phyloP scores from a whole-genome alignment of 208 protist species.

The Polymyxa betae region DNA sequence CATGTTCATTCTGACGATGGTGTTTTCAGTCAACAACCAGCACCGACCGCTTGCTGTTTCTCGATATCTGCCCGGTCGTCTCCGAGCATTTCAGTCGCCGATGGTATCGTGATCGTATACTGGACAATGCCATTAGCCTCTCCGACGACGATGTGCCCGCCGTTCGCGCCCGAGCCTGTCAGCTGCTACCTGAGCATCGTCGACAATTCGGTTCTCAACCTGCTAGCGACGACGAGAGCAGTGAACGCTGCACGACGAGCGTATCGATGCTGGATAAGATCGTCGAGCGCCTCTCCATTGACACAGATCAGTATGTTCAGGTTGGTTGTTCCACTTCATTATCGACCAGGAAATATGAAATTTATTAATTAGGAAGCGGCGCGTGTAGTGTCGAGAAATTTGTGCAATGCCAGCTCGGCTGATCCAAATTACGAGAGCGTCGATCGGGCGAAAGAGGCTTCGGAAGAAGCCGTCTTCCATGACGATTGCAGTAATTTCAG shows the following conservation, averaged over 20 bases:
- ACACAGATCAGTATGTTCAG: background rate
- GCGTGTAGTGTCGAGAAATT: background rate
- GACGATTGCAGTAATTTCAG: conserved; percentile 53
- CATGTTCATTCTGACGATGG: too few relatives aligned
- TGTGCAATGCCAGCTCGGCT: background rate
- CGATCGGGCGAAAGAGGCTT: background rate
- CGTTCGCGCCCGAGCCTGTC: background rate
- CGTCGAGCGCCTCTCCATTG: background rate
- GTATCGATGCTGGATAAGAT: background rate
- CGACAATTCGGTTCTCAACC: background rate
- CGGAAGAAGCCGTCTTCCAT: conserved; percentile 33
- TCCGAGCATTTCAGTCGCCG: background rate
- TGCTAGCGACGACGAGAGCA: background rate
- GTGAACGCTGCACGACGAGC: background rate
- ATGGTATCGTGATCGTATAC: conserved; percentile 42
- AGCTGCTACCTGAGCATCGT: conserved; percentile 3
- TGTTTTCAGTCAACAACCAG: background rate
- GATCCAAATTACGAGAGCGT: background rate
- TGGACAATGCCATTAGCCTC: background rate
- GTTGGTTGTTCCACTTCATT: background rate
- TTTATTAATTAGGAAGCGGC: background rate
- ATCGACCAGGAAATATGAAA: too few relatives aligned
- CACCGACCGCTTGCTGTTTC: conserved; percentile 44
- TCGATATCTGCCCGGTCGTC: conserved; percentile 30
- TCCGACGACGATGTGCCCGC: conserved; percentile 36